A percentile compares a stretch with the other conserved stretches of the same genome.
Conservation (phyloP, 1,139 yeast genomes). For the Geotrichum europaeum region DNA sequence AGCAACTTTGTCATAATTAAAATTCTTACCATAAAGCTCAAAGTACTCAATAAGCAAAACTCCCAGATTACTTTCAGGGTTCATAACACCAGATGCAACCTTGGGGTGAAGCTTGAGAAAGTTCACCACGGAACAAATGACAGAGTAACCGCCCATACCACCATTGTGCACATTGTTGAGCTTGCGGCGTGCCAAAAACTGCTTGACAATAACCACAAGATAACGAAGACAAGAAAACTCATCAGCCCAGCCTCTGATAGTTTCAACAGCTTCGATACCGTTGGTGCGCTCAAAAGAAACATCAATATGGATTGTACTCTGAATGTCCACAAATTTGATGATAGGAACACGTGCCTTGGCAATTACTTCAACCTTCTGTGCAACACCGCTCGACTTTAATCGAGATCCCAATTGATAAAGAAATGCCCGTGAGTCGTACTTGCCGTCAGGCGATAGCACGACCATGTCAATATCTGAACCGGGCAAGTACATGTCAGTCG, state of each 20-base stretch:
- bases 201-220: constrained; percentile 77
- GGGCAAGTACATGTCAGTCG: constrained; percentile 89
- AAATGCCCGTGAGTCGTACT: constrained; percentile 60
- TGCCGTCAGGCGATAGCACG: constrained; percentile 57
- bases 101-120: constrained; percentile 76
- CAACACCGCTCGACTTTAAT: constrained; percentile 57
- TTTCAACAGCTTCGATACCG: constrained; percentile 79
- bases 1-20: constrained; percentile 71
- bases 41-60: constrained; percentile 85
- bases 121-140: constrained; percentile 79
- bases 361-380: constrained; percentile 74
- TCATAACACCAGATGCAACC: constrained; percentile 58
- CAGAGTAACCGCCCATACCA: constrained; percentile 92
- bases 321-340: constrained; percentile 79
- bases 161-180: constrained; percentile 93
- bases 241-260: constrained; percentile 69
- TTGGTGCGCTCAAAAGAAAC: constrained; percentile 84
- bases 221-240: constrained; percentile 79
- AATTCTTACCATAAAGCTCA: constrained; percentile 89
- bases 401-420: constrained; percentile 71
- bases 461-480: constrained; percentile 98
- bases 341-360: constrained; percentile 95
- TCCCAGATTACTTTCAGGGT: constrained; percentile 73
- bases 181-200: constrained; percentile 71
- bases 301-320: constrained; percentile 72